phyloP scores from a whole-genome alignment of 2,329 filamentous ascomycete species.

The Purpureocillium lavendulum region DNA sequence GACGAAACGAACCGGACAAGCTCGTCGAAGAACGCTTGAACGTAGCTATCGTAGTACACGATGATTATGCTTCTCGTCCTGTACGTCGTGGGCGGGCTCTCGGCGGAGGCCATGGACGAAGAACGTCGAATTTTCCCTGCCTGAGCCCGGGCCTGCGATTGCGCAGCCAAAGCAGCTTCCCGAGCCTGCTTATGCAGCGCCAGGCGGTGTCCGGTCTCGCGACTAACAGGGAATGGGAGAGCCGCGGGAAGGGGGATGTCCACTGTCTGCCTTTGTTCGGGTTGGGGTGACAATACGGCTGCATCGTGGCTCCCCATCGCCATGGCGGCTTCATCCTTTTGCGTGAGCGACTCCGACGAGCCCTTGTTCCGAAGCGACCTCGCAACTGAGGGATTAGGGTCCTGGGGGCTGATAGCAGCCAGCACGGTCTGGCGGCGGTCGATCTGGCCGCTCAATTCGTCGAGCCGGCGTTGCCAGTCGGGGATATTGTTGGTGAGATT shows the following conservation, averaged over 20 bases:
- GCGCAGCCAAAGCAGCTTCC: slow-evolving; percentile 36
- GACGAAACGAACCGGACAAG: slow-evolving; percentile 75
- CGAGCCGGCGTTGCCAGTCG: slow-evolving; percentile 50
- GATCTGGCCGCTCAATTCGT: slow-evolving; percentile 53
- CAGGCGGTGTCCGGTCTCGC: slow-evolving; percentile 8
- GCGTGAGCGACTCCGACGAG: slow-evolving; percentile 45
- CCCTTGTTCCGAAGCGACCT: slow-evolving; percentile 41
- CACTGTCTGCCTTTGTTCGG: slow-evolving; percentile 3
- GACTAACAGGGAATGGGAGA: slow-evolving; percentile 18
- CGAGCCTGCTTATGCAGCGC: slow-evolving; percentile 27
- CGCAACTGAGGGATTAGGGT: slow-evolving; percentile 17
- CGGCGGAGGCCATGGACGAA: slow-evolving; percentile 42
- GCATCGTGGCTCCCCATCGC: slow-evolving; percentile 11
- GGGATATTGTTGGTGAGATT: slow-evolving; percentile 48
- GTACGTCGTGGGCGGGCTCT: slow-evolving; percentile 45
- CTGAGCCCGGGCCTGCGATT: slow-evolving; percentile 36
- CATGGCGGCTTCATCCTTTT: slow-evolving; percentile 32
- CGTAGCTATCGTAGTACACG: slow-evolving; percentile 86
- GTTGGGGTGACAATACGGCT: background rate
- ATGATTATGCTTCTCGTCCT: slow-evolving; percentile 69
- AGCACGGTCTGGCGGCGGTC: slow-evolving; percentile 53
- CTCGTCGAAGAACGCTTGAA: slow-evolving; percentile 75
- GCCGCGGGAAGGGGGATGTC: slow-evolving; percentile 12
- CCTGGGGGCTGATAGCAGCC: slow-evolving; percentile 38
- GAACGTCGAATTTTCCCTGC: slow-evolving; percentile 42